These are phyloP conservation scores for Globomyces sp. DNA, from an alignment of 371 early-diverging fungal genomes.

Conservation along the genomic window DNA sequence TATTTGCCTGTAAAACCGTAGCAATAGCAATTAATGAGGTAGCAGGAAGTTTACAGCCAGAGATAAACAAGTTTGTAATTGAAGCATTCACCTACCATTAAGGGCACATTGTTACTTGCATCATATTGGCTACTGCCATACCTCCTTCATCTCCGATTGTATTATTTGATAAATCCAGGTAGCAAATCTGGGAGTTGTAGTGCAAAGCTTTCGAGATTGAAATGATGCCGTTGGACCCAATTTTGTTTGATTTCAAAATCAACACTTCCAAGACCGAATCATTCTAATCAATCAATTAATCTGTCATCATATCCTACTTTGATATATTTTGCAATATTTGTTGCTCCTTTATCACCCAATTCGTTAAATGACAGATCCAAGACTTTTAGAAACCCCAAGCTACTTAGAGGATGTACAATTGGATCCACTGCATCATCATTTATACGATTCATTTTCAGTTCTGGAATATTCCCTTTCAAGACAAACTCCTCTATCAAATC, in stretches of 20 bases:
- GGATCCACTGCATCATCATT: constrained; percentile 6
- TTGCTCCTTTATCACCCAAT: constrained; percentile 45
- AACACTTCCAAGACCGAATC: constrained; percentile 32
- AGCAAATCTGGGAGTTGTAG: constrained; percentile 33
- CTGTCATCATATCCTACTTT: constrained; percentile 25
- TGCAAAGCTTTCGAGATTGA: constrained; percentile 37
- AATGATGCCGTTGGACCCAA: constrained; percentile 31
- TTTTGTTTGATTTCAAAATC: constrained; percentile 40
- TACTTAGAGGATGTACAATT: constrained; percentile 14
- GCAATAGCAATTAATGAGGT: constrained; percentile 40
- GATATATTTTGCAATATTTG: constrained; percentile 34
- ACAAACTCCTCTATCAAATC: neutral
- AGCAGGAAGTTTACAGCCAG: constrained; percentile 27
- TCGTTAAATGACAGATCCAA: constrained; percentile 49
- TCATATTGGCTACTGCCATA: constrained; percentile 44
- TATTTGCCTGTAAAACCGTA: constrained; percentile 43
- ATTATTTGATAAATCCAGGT: constrained; percentile 42
- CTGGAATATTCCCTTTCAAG: constrained; percentile 9
- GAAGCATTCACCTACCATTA: constrained; percentile 39
- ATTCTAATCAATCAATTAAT: constrained; percentile 18
- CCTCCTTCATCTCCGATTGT: constrained; percentile 40
- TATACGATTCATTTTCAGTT: neutral
- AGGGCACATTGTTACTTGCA: constrained; percentile 33
- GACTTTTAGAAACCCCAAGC: constrained; percentile 29
- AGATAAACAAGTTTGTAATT: constrained; percentile 28